phyloP scores from a whole-genome alignment of 1,139 yeast genomes.

The Candida smagusa region DNA sequence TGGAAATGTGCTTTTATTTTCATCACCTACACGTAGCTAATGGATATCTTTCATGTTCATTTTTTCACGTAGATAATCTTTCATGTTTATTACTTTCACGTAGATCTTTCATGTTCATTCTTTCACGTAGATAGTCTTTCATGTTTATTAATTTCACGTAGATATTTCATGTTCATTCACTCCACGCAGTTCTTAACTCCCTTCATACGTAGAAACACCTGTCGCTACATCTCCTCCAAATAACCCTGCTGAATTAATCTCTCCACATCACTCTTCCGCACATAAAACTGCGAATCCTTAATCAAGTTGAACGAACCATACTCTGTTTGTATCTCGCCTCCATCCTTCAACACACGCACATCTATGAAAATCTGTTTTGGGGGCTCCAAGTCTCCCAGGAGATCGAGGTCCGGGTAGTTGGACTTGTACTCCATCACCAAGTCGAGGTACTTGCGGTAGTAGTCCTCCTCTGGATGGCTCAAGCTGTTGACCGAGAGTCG shows the following conservation, averaged over 20 bases:
- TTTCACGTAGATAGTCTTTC: too few relatives aligned
- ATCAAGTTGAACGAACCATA: slow-evolving; percentile 93
- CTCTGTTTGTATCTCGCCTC: slow-evolving; percentile 96
- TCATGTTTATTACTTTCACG: too few relatives aligned
- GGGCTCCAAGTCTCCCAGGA: slow-evolving; percentile 84
- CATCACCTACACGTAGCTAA: too few relatives aligned
- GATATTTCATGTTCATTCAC: too few relatives aligned
- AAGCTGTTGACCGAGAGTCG: slow-evolving; percentile 46
- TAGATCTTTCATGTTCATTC: too few relatives aligned
- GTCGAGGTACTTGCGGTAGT: slow-evolving; percentile 67
- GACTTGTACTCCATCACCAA: slow-evolving; percentile 75
- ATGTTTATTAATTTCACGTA: too few relatives aligned
- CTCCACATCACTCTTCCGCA: slow-evolving; percentile 90
- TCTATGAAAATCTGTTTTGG: slow-evolving; percentile 91
- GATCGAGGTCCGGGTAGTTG: slow-evolving; percentile 77
- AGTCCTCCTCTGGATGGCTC: slow-evolving; percentile 79
- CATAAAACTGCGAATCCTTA: slow-evolving; percentile 94
- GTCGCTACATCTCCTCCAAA: slow-evolving; percentile 66
- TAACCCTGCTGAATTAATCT: slow-evolving; percentile 93
- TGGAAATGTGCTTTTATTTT: too few relatives aligned
- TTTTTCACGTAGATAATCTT: too few relatives aligned
- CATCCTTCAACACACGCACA: slow-evolving; percentile 88
- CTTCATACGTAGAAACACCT: too few relatives aligned
- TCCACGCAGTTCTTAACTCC: too few relatives aligned
- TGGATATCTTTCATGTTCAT: too few relatives aligned